Evolutionary conservation across 345 rosid genomes (phyloP).

Genomic region (Dimocarpus longan): DNA sequence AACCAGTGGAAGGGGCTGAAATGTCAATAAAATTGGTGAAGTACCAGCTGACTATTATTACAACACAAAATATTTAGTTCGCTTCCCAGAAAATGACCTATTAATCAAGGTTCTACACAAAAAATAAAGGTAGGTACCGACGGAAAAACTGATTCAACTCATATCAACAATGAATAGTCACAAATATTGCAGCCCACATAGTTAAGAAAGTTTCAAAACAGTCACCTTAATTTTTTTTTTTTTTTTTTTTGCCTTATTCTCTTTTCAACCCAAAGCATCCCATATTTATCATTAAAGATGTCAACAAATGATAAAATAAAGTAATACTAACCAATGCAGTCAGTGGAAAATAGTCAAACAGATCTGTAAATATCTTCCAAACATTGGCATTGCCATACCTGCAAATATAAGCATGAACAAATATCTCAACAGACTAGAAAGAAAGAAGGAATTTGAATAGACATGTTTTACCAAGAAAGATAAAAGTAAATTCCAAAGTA

Average conservation of each 20-base stretch:
- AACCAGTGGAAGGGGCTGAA: background rate
- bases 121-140: background rate
- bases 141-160: background rate
- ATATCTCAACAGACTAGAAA: background rate
- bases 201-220: background rate
- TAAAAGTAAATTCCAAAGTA: background rate
- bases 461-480: too few relatives aligned
- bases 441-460: background rate
- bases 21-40: background rate
- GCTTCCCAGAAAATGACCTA: background rate
- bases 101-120: background rate
- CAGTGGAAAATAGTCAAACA: constrained; percentile 92
- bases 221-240: background rate
- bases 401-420: constrained; percentile 29
- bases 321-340: constrained; percentile 88
- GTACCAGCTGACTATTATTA: background rate
- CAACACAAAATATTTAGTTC: background rate
- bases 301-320: background rate
- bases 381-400: constrained; percentile 97
- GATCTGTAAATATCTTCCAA: constrained; percentile 91
- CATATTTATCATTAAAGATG: background rate
- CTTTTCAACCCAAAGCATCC: background rate
- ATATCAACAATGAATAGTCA: background rate
- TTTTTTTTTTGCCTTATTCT: background rate
- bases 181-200: background rate